Base-by-base conservation (phyloP, 352 stramenopile genomes). In the Phytophthora colocasiae region DNA sequence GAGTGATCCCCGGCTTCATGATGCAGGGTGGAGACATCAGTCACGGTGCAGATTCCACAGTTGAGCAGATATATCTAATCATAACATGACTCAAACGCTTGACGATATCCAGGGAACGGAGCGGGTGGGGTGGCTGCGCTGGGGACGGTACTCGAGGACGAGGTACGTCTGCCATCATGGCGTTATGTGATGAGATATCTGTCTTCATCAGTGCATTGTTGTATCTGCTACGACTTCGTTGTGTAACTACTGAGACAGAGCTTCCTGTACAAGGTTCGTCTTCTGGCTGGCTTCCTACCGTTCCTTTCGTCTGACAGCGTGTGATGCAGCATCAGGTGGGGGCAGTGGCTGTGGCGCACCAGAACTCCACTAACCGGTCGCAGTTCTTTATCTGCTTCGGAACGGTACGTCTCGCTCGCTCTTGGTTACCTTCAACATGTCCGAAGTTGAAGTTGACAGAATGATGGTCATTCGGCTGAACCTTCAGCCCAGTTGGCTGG, bases 381-480 rank as follows among this genome's bases (percentile, higher is more conserved):
- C 98, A 99, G 77, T 99, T 99, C 82, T 99, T 99, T 81, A 98
- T 99, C 63, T 99, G 95, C 48, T 98, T 96, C 41, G 64, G 73
- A 22, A 71, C 70, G 6, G 81, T 92, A 56, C 46, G 75, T 57
- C 17, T 22, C 29, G 29, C 12, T 53, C 11, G 3, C 27, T 31
- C 6, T 4, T 31, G 27, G 27, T 31, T 49, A 22, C 31, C 9
- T 19, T 47, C 22, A 22, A 22, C 22, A 22, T 22, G 5, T 22
- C 22, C 22, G 15, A 44, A 32, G 53, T 64, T 63, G 53, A 68
- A 69, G 52, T 58, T 69, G 40, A 6, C 29, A 45, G 53, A 69
- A 40, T 66, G 60, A 31, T 74, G 71, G 41, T 79, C 61, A 31
- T 7, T 48, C 34, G 38, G 11, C 26, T 32, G 6, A 34, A 22